phyloP scores from a whole-genome alignment of 441 rosid genomes.

The Metrosideros polymorpha region DNA sequence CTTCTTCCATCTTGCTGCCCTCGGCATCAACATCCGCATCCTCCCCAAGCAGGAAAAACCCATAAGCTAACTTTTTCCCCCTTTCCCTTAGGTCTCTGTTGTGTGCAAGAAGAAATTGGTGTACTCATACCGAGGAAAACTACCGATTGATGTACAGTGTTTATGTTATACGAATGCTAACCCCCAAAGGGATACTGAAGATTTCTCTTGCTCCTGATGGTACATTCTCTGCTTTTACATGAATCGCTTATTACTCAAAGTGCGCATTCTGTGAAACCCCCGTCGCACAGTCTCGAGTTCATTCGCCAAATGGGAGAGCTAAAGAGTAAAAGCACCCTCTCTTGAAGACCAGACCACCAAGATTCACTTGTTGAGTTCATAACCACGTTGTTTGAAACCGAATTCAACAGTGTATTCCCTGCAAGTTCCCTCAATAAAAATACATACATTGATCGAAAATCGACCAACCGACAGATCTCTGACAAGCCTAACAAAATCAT shows the following conservation, averaged over 20 bases:
- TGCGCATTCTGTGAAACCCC: not conserved
- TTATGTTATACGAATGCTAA: not conserved
- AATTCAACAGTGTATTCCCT: not conserved
- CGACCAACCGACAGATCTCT: not conserved
- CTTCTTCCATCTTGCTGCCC: constrained; percentile 80
- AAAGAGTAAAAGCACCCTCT: not conserved
- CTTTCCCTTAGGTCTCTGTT: not conserved
- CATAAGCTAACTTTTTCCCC: not conserved
- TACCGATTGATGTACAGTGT: not conserved
- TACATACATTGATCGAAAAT: not conserved
- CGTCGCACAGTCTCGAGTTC: not conserved
- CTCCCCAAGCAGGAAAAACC: constrained; percentile 10
- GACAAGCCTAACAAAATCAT: not conserved
- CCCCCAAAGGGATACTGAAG: not conserved
- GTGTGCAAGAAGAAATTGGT: not conserved
- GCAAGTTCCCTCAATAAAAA: not conserved
- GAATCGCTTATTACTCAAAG: not conserved
- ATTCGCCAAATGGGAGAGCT: not conserved
- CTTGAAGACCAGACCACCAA: not conserved
- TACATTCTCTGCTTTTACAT: not conserved
- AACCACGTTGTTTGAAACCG: not conserved
- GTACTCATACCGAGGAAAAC: not conserved
- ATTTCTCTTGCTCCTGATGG: not conserved
- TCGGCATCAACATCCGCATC: constrained; percentile 52
- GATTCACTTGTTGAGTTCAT: not conserved